Base-by-base conservation (phyloP, 2,329 filamentous ascomycete genomes). In the Talaromyces rugulosus region DNA sequence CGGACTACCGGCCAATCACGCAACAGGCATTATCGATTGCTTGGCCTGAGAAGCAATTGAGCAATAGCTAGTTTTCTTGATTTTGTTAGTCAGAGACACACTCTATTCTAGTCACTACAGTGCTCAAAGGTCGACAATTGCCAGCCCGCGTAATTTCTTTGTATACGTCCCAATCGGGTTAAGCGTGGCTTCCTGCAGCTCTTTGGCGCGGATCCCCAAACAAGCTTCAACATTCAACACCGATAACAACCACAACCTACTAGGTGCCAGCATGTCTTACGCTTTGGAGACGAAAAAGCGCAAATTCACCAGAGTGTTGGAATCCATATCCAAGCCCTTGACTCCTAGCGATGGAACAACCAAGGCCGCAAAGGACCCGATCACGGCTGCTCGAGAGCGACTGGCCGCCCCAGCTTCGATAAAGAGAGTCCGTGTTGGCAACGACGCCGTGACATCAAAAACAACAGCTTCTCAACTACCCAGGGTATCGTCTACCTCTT, bases 281-380 rank as follows among this genome's bases (percentile, higher is more conserved):
- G 74, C 77, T 6, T 66, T 80, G 34, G 77, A 78, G 60, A 77
- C 77, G 6, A 80, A 81, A 67, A 80, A 80, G 64, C 74, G 78
- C 62, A 80, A 80, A 61, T 81, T 80, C 40, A 77, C 81, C 59
- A 76, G 78, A 44, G 75, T 80, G 8, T 68, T 81, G 0, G 78
- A 80, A 54, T 79, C 78, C 1, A 69, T 81, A 2, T 77, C 75
- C 5, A 77, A 74, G 64, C 70, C 74, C 40, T 61, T 66, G 23
- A 61, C 61, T n/a, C 59, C 61, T 33, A 14, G 63, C 44, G 70
- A 71, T 28, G 62, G 65, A 34, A 31, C 66, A 5, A 36, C 67
- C 50, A 70, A 67, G 53, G 30, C 64, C 62, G 57, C 64, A 33
- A 57, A 68, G 44, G 65, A 64, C 58, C 56, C 67, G 33, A 55